Percentiles rank a stretch among this genome's conserved stretches.
phyloP scores from a whole-genome alignment of 352 stramenopile species.

The Peronospora farinosa region DNA sequence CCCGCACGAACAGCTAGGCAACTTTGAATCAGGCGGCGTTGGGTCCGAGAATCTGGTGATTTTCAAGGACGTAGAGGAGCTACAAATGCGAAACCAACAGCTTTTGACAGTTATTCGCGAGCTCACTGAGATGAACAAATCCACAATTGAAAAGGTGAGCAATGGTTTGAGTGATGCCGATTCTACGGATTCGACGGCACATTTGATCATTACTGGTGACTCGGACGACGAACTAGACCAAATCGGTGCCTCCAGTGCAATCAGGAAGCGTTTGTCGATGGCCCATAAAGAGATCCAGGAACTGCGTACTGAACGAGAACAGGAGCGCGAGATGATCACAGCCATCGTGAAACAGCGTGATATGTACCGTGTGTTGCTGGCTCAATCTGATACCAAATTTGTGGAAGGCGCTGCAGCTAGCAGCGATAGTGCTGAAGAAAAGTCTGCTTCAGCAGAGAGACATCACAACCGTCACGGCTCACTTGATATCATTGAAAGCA shows the following conservation, averaged over 20 bases:
- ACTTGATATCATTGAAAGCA: slow-evolving; percentile 33
- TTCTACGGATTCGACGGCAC: slow-evolving; percentile 22
- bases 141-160: slow-evolving; percentile 13
- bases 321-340: slow-evolving; percentile 85
- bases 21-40: slow-evolving; percentile 23
- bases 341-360: slow-evolving; percentile 94
- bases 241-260: slow-evolving; percentile 21
- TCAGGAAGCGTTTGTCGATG: slow-evolving; percentile 53
- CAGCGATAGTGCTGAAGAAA: slow-evolving; percentile 6
- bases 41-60: slow-evolving; percentile 74
- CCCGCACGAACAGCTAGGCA: slow-evolving; percentile 17
- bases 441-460: slow-evolving; percentile 8
- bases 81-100: slow-evolving; percentile 90
- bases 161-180: slow-evolving; percentile 14
- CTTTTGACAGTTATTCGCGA: slow-evolving; percentile 78
- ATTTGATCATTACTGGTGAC: slow-evolving; percentile 56
- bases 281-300: slow-evolving; percentile 74
- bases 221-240: slow-evolving; percentile 53
- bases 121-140: slow-evolving; percentile 50
- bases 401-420: slow-evolving; percentile 18
- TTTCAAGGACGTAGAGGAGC: slow-evolving; percentile 82
- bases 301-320: slow-evolving; percentile 62
- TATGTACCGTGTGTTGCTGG: slow-evolving; percentile 91
- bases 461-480: slow-evolving; percentile 23
- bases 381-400: slow-evolving; percentile 82